A percentile compares a stretch with the other conserved stretches of the same genome.
These are phyloP conservation scores for Pulveroboletus sp. DNA, from an alignment of 768 basidiomycete species.

Conservation along the genomic window DNA sequence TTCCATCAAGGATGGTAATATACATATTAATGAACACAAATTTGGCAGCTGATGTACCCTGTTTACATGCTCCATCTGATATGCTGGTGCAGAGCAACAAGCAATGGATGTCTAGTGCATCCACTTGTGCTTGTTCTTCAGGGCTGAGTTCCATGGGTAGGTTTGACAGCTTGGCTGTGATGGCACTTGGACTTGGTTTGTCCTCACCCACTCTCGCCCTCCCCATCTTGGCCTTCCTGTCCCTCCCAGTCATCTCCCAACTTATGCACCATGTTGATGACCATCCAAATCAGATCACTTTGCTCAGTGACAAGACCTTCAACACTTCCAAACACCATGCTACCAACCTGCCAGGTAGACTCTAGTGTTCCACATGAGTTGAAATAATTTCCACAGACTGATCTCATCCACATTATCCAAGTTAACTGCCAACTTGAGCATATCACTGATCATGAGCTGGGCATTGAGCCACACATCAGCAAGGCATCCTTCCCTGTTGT, in stretches of 20 bases:
- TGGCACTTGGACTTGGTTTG: neutral
- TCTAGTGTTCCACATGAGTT: constrained; percentile 82
- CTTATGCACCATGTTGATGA: constrained; percentile 85
- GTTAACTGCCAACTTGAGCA: constrained; percentile 72
- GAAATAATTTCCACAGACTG: constrained; percentile 83
- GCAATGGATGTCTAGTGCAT: constrained; percentile 70
- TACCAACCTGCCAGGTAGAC: constrained; percentile 69
- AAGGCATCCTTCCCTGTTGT: constrained; percentile 46
- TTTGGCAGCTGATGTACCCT: constrained; percentile 57
- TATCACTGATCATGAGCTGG: constrained; percentile 74
- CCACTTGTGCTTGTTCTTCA: constrained; percentile 55
- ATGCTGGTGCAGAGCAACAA: constrained; percentile 74
- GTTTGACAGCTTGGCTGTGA: constrained; percentile 16
- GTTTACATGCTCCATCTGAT: constrained; percentile 82
- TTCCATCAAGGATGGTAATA: too few relatives aligned
- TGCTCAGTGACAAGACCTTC: constrained; percentile 61
- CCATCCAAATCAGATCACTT: constrained; percentile 85
- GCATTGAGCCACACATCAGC: constrained; percentile 31
- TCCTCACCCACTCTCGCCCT: constrained; percentile 29
- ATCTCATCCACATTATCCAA: constrained; percentile 92
- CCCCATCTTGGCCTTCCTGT: constrained; percentile 31
- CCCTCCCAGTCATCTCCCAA: constrained; percentile 49
- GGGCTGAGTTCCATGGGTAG: constrained; percentile 43
- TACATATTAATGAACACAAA: too few relatives aligned
- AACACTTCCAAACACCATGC: constrained; percentile 81